Percentiles rank a stretch among this genome's conserved stretches.
Evolutionary conservation across 129 eudicot species (phyloP).

Genomic region (Lonicera japonica): DNA sequence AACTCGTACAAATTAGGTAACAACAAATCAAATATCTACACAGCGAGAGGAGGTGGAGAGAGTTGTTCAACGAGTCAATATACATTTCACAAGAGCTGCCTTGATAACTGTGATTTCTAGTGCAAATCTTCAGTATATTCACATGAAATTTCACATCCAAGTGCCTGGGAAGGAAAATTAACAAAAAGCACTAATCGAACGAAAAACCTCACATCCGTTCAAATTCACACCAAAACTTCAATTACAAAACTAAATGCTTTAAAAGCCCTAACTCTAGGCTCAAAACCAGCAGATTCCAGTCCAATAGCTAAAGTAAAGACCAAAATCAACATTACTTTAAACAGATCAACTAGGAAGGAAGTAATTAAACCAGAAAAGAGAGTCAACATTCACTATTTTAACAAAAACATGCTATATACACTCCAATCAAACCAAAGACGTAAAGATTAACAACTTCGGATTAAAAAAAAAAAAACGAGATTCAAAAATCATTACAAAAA

Average conservation of each 20-base stretch:
- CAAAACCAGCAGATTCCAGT: neutral
- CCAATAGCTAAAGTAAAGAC: conserved; percentile 4
- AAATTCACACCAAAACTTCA: too few species aligned
- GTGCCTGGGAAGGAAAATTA: too few species aligned
- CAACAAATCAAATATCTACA: too few species aligned
- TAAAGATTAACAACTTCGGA: neutral
- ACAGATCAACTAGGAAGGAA: conserved; percentile 9
- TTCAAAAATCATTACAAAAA: conserved; percentile 17
- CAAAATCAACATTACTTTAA: conserved; percentile 14
- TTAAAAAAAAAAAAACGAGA: neutral
- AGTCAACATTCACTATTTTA: neutral
- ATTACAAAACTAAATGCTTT: conserved; percentile 13
- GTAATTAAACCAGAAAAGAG: conserved; percentile 2
- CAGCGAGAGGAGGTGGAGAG: too few species aligned
- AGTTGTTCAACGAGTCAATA: too few species aligned
- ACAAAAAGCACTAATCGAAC: too few species aligned
- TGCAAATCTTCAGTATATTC: conserved; percentile 27
- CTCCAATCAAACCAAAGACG: neutral
- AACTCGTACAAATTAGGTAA: too few species aligned
- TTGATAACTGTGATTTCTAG: neutral
- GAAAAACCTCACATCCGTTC: too few species aligned
- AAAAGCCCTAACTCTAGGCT: neutral
- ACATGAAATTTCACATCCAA: conserved; percentile 56
- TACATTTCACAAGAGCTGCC: too few species aligned
- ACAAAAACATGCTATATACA: too few species aligned